Base-by-base conservation (phyloP, 1,139 yeast species). In the Schwanniomyces etchellsii region DNA sequence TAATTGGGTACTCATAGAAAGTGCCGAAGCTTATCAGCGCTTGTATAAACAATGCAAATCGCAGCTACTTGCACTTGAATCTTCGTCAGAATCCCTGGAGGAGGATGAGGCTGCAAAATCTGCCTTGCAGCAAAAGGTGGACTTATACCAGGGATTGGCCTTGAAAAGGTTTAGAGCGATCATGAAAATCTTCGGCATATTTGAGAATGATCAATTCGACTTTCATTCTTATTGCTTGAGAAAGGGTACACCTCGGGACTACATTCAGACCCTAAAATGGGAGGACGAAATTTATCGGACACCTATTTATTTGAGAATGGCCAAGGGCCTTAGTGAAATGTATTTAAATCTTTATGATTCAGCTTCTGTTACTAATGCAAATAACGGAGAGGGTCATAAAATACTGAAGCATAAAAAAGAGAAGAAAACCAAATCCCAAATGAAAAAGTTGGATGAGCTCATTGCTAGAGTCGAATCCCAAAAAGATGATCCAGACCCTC, bases 141-240 rank as follows among this genome's bases (percentile, higher is more conserved):
- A 62, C 14, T 64, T 66, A 30, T 70, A 65, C 45, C 64, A 70
- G 36, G 95, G 95, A 0, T 60, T 91, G 43, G 78, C 96, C 0
- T 59, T 88, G 42, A 93, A 93, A 56, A 73, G 98, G 47, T 86
- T 72, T 50, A 57, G 64, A 24, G 79, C 88, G 1, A 70, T 88
- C 20, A 63, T 77, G 31, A 76, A 77, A 37, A 72, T 82, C 18
- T 86, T 79, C 56, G 70, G 75, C 30, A 83, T 77, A 35, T 86
- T 80, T 57, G 74, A 65, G 50, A 76, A 75, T 38, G 98, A 93
- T 50, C 96, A 91, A 58, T 74, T 82, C 44, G 99, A 91, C 52
- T 91, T 91, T 78, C 98, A 91, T 55, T 80, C 83, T 27, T 91
- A 86, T 55, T 82, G 95, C 52, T 75, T 85, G 68, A 77, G 96